Evolutionary conservation across 768 basidiomycete genomes (phyloP), one percentile per base, ranked within the genome.

Genomic region (Pseudohyphozyma bogoriensis): DNA sequence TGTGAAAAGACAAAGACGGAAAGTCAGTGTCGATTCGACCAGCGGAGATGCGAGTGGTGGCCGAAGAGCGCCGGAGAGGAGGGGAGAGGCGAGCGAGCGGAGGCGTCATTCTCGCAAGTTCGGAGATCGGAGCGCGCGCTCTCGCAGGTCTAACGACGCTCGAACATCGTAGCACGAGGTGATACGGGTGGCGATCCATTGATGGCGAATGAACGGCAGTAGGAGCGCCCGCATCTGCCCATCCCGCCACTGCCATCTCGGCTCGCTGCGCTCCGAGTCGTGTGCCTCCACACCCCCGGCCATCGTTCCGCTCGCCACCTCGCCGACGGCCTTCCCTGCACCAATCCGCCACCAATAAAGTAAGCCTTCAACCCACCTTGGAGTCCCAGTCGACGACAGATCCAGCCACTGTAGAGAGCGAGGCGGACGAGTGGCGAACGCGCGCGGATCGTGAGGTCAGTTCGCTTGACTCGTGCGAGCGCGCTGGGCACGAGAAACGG

Each of bases 321-420:
- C n/a, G n/a, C n/a, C n/a, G n/a, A n/a, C n/a, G n/a, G n/a, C n/a
- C n/a, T n/a, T n/a, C n/a, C n/a, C n/a, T n/a, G n/a, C n/a, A n/a
- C n/a, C n/a, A n/a, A n/a, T n/a, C n/a, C n/a, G n/a, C n/a, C n/a
- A n/a, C n/a, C n/a, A n/a, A 42, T 6, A 42, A n/a, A 42, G 40
- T 42, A 10, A 39, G 37, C 37, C 12, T 20, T 42, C 18, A 42
- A 40, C 39, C 13, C 26, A 63, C 58, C 46, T 66, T 47, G 28
- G 37, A 44, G 40, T 67, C 66, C 66, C 66, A 67, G 53, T 67
- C 66, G 36, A 62, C 63, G 28, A 63, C 36, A 28, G 51, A 55
- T 33, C 65, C 54, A 33, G 40, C 49, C 57, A 51, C 26, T 36
- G 22, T 26, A 18, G 28, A 49, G 20, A n/a, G n/a, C n/a, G n/a